Percentiles rank a stretch among this genome's conserved stretches.
Conservation (phyloP, 805 yeast species). For the Yarrowia yakushimensis region DNA sequence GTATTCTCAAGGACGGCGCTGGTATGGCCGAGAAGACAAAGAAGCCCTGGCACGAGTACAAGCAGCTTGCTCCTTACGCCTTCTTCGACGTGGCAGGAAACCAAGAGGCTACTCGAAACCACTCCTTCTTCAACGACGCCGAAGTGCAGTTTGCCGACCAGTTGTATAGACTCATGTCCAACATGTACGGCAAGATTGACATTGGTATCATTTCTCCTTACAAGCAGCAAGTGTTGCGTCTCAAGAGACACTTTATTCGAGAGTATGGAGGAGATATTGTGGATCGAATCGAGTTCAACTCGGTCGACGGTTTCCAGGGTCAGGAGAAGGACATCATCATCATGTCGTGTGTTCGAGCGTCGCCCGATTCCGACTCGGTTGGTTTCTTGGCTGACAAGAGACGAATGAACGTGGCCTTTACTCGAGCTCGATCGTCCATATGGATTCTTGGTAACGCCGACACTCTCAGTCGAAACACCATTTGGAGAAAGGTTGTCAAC, state of each 20-base stretch:
- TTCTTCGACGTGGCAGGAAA: slow-evolving; percentile 67
- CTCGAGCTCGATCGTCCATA: slow-evolving; percentile 86
- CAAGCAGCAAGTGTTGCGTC: slow-evolving; percentile 70
- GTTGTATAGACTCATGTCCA: slow-evolving; percentile 52
- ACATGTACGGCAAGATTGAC: slow-evolving; percentile 41
- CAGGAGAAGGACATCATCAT: slow-evolving; percentile 94
- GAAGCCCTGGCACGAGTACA: slow-evolving; percentile 68
- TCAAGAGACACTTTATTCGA: slow-evolving; percentile 55
- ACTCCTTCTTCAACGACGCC: slow-evolving; percentile 63
- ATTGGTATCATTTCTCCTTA: slow-evolving; percentile 95
- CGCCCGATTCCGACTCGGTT: slow-evolving; percentile 51
- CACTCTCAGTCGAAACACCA: slow-evolving; percentile 59
- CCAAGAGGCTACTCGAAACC: slow-evolving; percentile 58
- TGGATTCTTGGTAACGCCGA: slow-evolving; percentile 85
- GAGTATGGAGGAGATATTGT: slow-evolving; percentile 61
- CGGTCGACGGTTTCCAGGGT: slow-evolving; percentile 97
- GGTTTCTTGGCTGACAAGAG: slow-evolving; percentile 90
- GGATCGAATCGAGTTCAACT: slow-evolving; percentile 76
- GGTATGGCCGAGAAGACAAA: slow-evolving; percentile 57
- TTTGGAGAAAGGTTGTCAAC: slow-evolving; percentile 68
- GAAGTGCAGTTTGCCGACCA: slow-evolving; percentile 77
- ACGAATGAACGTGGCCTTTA: slow-evolving; percentile 95
- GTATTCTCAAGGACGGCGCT: slow-evolving; percentile 72
- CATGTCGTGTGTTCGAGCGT: slow-evolving; percentile 94
- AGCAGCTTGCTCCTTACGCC: slow-evolving; percentile 65